Base-by-base conservation (phyloP, 1,284 basidiomycete species). In the Moesziomyces sp. region DNA sequence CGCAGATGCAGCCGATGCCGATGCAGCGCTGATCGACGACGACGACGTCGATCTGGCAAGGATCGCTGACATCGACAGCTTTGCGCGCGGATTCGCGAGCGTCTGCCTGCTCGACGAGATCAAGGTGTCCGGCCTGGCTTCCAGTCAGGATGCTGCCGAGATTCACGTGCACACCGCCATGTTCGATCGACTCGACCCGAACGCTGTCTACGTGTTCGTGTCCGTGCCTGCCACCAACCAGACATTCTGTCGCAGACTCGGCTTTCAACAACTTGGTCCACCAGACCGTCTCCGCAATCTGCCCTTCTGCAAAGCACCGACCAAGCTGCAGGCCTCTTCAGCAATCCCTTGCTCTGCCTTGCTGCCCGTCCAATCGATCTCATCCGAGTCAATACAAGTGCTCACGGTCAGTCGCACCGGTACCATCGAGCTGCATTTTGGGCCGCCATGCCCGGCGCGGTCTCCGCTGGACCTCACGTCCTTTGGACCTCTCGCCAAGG, bases 101-200 rank as follows among this genome's bases (percentile, higher is more conserved):
- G 68, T 67, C 5, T 68, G 73, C 24, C 73, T 80, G 13, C 54
- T 79, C 16, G 79, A 79, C 18, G 70, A 79, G 54, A 74, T 80
- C 56, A 47, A 58, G 24, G 48, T 73, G 28, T 40, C 61, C 9
- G 43, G 24, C 10, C 18, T 58, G 0, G 21, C 19, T 24, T 24
- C 40, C 5, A 5, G 33, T 7, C 14, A 23, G 6, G 46, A 52
- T 23, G 18, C 48, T 26, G 30, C 43, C 11, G 28, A 18, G 3
- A 30, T 74, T 16, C 49, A n/a, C 7, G 60, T 60, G 16, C 30
- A 40, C 46, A 55, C 24, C n/a, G 59, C 57, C 14, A 24, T 46
- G 0, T 63, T 74, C 52, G 48, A 42, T 2, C 52, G 42, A 3
- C 7, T 35, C n/a, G 54, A 59, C 35, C 13, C 54, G 7, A 45